phyloP scores from a whole-genome alignment of 306 rosid genomes.

The Abrus precatorius region DNA sequence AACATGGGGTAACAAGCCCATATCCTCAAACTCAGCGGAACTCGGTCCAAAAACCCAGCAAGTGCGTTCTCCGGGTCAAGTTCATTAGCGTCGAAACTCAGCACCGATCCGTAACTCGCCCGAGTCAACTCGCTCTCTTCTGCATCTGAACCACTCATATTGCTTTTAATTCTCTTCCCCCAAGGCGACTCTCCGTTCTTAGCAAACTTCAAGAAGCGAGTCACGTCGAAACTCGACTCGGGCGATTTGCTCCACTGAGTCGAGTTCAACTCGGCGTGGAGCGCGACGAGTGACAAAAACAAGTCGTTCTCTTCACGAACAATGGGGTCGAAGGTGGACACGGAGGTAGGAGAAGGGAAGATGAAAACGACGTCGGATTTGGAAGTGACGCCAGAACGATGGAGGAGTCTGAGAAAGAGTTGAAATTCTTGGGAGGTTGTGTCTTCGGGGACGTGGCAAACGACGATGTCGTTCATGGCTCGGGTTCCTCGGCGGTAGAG shows the following conservation, averaged over 20 bases:
- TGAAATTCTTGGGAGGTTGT: slow-evolving; percentile 55
- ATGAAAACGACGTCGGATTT: slow-evolving; percentile 64
- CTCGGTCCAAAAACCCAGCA: slow-evolving; percentile 65
- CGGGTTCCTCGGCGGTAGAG: slow-evolving; percentile 67
- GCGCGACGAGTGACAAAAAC: slow-evolving; percentile 56
- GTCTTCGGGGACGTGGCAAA: slow-evolving; percentile 63
- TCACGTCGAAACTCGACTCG: slow-evolving; percentile 53
- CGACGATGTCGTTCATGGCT: slow-evolving; percentile 70
- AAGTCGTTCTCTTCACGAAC: slow-evolving; percentile 60
- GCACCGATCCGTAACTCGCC: slow-evolving; percentile 75
- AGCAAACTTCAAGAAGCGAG: slow-evolving; percentile 46
- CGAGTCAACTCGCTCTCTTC: slow-evolving; percentile 11
- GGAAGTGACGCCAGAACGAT: slow-evolving; percentile 70
- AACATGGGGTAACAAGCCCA: slow-evolving; percentile 87
- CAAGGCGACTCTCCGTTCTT: slow-evolving; percentile 67
- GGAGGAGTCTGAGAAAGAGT: slow-evolving; percentile 61
- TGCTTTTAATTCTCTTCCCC: slow-evolving; percentile 60
- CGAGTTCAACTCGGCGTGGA: slow-evolving; percentile 43
- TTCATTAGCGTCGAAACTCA: slow-evolving; percentile 70
- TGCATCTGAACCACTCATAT: slow-evolving; percentile 37
- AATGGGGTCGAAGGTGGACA: slow-evolving; percentile 46
- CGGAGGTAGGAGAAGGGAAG: slow-evolving; percentile 45
- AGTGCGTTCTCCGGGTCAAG: slow-evolving; percentile 83
- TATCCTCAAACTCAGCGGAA: slow-evolving; percentile 64
- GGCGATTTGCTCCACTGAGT: slow-evolving; percentile 43